A percentile compares a stretch with the other conserved stretches of the same genome.
These are phyloP conservation scores for Cladophialophora yegresii DNA, from an alignment of 2,329 filamentous ascomycete genomes.

Conservation along the genomic window DNA sequence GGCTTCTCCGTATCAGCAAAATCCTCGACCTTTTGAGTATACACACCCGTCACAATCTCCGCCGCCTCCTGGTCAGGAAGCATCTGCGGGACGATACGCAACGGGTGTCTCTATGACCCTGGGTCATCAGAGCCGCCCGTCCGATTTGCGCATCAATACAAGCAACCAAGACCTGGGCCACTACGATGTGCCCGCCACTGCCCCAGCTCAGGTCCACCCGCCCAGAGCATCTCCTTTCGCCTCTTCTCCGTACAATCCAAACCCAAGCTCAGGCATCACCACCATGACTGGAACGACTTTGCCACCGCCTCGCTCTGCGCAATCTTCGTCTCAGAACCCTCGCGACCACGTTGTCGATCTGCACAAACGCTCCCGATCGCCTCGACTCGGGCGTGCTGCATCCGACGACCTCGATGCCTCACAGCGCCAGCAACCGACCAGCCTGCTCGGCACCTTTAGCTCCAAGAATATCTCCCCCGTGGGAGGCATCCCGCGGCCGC, in stretches of 20 bases:
- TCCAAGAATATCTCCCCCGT: conserved; percentile 37
- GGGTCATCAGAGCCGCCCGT: conserved; percentile 22
- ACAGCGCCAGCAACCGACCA: conserved; percentile 19
- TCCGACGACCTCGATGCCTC: conserved; percentile 34
- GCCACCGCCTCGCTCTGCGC: not conserved
- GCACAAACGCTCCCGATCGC: conserved; percentile 44
- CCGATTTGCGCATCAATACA: conserved; percentile 32
- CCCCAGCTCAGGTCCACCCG: conserved; percentile 25
- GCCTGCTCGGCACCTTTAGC: conserved; percentile 41
- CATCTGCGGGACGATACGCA: conserved; percentile 11
- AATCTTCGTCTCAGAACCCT: not conserved
- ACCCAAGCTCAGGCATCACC: conserved; percentile 5
- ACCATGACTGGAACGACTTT: not conserved
- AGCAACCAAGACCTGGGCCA: conserved; percentile 5
- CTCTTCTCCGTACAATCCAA: conserved; percentile 7
- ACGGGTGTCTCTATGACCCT: conserved; percentile 8
- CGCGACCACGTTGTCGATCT: conserved; percentile 41
- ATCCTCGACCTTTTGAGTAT: conserved; percentile 3
- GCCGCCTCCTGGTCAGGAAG: conserved; percentile 10
- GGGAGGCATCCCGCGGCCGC: conserved; percentile 39
- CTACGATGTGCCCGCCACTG: conserved; percentile 18
- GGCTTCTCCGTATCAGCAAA: conserved; percentile 20
- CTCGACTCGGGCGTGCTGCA: conserved; percentile 38
- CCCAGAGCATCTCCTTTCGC: conserved; percentile 3
- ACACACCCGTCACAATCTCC: conserved; percentile 17